Conservation (phyloP, 306 rosid species). For the peach (Prunus persica) region Prunus_persica_NCBIv2 NC_034010.1:27418501-27419000, state of each 20-base stretch:
- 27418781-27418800: slow-evolving; percentile 7
- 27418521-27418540: slow-evolving; percentile 74
- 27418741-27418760: slow-evolving; percentile 10
- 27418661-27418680: slow-evolving; percentile 17
- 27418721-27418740: slow-evolving; percentile 54
- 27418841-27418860: slow-evolving; percentile 93
- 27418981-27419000: slow-evolving; percentile 61
- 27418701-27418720: slow-evolving; percentile 91
- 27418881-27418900: slow-evolving; percentile 11
- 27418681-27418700: slow-evolving; percentile 64
- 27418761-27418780: not conserved
- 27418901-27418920: not conserved
- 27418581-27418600: slow-evolving; percentile 44
- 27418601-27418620: not conserved
- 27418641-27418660: not conserved
- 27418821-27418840: slow-evolving; percentile 22
- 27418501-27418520: slow-evolving; percentile 60
- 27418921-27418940: slow-evolving; percentile 13
- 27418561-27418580: slow-evolving; percentile 79
- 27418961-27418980: slow-evolving; percentile 41
- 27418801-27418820: slow-evolving; percentile 21
- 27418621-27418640: not conserved
- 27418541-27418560: slow-evolving; percentile 85
- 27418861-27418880: slow-evolving; percentile 68
- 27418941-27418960: slow-evolving; percentile 4